phyloP scores from a whole-genome alignment of 805 yeast genomes.

The Teunomyces aglyptinius region DNA sequence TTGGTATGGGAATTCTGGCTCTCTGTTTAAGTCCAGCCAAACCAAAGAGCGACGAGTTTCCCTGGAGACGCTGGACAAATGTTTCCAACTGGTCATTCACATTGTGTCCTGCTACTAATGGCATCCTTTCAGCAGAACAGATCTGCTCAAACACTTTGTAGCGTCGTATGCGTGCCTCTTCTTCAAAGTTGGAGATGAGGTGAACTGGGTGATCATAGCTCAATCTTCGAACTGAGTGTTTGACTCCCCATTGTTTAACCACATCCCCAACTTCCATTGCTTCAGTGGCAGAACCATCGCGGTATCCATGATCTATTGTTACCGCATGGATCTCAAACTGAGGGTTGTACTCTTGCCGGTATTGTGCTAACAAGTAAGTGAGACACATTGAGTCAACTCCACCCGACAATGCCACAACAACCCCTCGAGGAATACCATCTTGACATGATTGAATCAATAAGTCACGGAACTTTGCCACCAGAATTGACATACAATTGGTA shows the following conservation, averaged over 20 bases:
- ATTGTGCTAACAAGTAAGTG: conserved; percentile 46
- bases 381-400: conserved; percentile 82
- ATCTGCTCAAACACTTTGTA: conserved; percentile 42
- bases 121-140: conserved; percentile 35
- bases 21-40: conserved; percentile 49
- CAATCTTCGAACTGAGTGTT: conserved; percentile 29
- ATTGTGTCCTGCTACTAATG: conserved; percentile 66
- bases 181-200: conserved; percentile 48
- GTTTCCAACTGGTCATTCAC: conserved; percentile 74
- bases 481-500: background rate
- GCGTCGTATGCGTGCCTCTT: conserved; percentile 56
- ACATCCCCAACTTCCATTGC: conserved; percentile 41
- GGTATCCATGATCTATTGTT: conserved; percentile 63
- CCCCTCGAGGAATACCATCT: conserved; percentile 20
- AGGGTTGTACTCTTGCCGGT: conserved; percentile 25
- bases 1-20: conserved; percentile 26
- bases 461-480: background rate
- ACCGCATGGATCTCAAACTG: conserved; percentile 47
- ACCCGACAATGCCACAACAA: conserved; percentile 69
- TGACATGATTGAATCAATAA: background rate
- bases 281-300: conserved; percentile 50
- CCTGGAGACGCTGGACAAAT: conserved; percentile 51
- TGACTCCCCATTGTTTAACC: conserved; percentile 33
- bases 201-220: conserved; percentile 25
- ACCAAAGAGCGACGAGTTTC: conserved; percentile 48